Base-by-base conservation (phyloP, 2,329 filamentous ascomycete species). In the Chalaropsis ovoidea region DNA sequence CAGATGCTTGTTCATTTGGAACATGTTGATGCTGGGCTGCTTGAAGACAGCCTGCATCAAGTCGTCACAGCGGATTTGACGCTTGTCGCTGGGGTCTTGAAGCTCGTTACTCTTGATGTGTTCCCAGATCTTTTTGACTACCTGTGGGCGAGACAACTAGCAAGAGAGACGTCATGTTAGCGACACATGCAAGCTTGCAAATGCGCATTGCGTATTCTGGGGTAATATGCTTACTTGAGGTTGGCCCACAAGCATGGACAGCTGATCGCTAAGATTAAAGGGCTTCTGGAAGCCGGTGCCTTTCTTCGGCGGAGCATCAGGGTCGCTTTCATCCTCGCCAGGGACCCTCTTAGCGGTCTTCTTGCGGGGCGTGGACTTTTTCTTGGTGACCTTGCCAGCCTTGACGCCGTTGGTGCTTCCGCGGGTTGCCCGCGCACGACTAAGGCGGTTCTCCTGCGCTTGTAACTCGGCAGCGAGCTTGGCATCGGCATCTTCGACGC, bases 1-100 rank as follows among this genome's bases (percentile, higher is more conserved):
- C 11, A 97, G 84, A 17, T 96, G 84, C 79, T 96, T 96, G 80
- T 96, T 97, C 93, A 99, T 97, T 70, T 90, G 92, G 76, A 99
- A 99, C 94, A 99, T 99, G 76, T 97, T 90, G 62, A 99, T 88
- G 72, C 84, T 89, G 72, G 91, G 85, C 72, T 88, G 83, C 75
- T 95, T 95, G 79, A 99, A 99, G 7, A 99, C 88, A 6, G 88
- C 88, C 68, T 89, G 86, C 87, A 99, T 88, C 70, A 85, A 86
- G 27, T 95, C 90, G 75, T 99, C 94, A 77, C 94, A 99, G 35
- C 85, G 79, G 69, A 99, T 99, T 70, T 96, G 90, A 24, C 94
- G 88, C 75, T 92, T 93, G 77, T 99, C 93, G 69, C 75, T 84
- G 0, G 92, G 93, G 70, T 97, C 92, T 75, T 99, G 94, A 5